Evolutionary conservation across 805 yeast genomes (phyloP), one percentile per base, ranked within the genome.

Genomic region (Yarrowia deformans): DNA sequence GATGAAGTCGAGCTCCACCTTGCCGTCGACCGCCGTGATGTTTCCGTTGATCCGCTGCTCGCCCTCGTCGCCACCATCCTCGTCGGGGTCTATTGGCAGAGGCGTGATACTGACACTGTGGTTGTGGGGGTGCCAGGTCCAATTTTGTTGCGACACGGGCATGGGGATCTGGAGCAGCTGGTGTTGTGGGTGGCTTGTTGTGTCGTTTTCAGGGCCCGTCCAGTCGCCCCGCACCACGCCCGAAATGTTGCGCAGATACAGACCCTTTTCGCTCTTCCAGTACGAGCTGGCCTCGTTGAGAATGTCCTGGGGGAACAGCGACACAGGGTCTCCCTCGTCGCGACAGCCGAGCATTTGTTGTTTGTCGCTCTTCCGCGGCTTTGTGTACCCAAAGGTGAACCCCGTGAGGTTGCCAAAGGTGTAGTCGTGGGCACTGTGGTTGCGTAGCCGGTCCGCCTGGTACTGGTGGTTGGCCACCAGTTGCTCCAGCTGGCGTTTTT

Each of bases 1-100:
- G 0, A 37, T 39, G 7, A 72, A 71, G 67, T 70, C 74, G 14
- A 77, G 52, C 32, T 16, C 70, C 2, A 67, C 58, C 18, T 46
- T 23, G 7, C 46, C 66, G 50, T 63, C 49, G 18, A 29, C 37
- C 8, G 48, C 23, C 16, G 54, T 63, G 54, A 49, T 52, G 35
- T 66, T 66, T 8, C 69, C 69, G 45, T 40, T 66, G 16, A 52
- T 34, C 14, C 35, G 34, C 8, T 52, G 43, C 8, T 54, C 60
- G 3, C 52, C 61, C n/a, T 52, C 69, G 19, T 66, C 52, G 32
- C 60, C 60, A 14, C 52, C 61, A n/a, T 66, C 52, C 8, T 66
- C 60, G 16, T 49, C 58, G 18, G 45, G 39, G 23, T 66, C 69
- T 35, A 52, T 35, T 34, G 69, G 69, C 13, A 63, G 56, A 16